These are phyloP conservation scores for Saksenaea oblongispora DNA, from an alignment of 371 early-diverging fungal genomes.

Conservation along the genomic window DNA sequence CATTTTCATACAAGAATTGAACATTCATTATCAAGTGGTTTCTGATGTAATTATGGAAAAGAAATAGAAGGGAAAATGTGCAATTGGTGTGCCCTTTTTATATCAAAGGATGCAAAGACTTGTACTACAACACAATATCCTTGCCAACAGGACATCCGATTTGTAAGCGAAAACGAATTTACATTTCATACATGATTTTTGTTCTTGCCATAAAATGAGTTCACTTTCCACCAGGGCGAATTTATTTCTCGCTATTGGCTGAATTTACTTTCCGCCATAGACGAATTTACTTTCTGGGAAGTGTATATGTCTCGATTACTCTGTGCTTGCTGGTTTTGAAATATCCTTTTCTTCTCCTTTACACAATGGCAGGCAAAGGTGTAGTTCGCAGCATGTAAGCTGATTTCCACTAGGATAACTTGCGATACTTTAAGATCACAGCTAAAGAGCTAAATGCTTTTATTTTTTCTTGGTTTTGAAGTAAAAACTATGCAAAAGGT, in stretches of 20 bases:
- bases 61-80: no score
- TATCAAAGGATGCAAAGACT: no score
- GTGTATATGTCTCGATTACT: no score
- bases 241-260: not conserved
- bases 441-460: not conserved
- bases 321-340: no score
- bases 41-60: no score
- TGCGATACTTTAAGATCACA: not conserved
- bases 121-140: no score
- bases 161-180: not conserved
- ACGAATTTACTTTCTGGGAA: no score
- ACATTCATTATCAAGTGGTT: not conserved
- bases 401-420: not conserved
- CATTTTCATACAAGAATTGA: no score
- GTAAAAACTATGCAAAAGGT: slow-evolving; percentile 95
- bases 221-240: not conserved
- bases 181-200: not conserved
- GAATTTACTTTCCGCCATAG: no score
- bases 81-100: no score
- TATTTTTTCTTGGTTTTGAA: slow-evolving; percentile 21
- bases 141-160: no score
- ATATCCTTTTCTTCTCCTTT: not conserved
- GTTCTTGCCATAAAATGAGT: not conserved
- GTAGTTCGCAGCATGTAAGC: slow-evolving; percentile 5
- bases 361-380: slow-evolving; percentile 1